These are phyloP conservation scores for Pythium periplocum DNA, from an alignment of 352 stramenopile species.

Conservation along the genomic window DNA sequence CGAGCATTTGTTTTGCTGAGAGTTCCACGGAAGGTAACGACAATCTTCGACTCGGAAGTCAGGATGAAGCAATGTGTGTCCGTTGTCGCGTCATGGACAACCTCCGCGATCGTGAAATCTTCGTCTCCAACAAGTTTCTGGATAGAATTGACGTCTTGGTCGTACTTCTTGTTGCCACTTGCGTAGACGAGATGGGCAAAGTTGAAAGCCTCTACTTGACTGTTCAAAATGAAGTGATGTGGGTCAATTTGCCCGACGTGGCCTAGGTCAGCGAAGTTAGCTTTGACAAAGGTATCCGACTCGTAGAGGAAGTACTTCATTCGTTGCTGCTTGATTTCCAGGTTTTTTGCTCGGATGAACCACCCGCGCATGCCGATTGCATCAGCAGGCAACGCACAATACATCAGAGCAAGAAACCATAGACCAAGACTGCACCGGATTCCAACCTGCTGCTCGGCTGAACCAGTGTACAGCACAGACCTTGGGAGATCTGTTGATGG, in stretches of 20 bases:
- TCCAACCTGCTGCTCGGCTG: constrained; percentile 24
- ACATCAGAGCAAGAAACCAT: constrained; percentile 28
- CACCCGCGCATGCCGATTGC: constrained; percentile 16
- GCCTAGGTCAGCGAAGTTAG: constrained; percentile 19
- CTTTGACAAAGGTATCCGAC: constrained; percentile 31
- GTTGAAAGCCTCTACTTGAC: constrained; percentile 42
- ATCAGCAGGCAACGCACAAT: constrained; percentile 25
- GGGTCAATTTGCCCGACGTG: constrained; percentile 22
- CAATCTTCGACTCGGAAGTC: constrained; percentile 22
- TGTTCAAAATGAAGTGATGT: constrained; percentile 32
- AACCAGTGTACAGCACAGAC: constrained; percentile 11
- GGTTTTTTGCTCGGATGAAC: constrained; percentile 8
- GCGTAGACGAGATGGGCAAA: constrained; percentile 36
- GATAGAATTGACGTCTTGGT: constrained; percentile 17
- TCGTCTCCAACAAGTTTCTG: constrained; percentile 23
- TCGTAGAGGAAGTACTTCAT: constrained; percentile 40
- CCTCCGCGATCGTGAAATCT: constrained; percentile 21
- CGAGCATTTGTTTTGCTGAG: constrained; percentile 37
- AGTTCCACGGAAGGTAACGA: constrained; percentile 35
- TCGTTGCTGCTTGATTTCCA: constrained; percentile 6
- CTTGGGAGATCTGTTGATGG: background rate
- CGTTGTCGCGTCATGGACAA: constrained; percentile 28
- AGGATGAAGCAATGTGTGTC: constrained; percentile 40
- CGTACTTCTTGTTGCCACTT: constrained; percentile 31
- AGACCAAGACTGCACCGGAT: constrained; percentile 23